These are phyloP conservation scores for Ophiostoma quercus DNA, from an alignment of 2,329 filamentous ascomycete species.

Conservation along the genomic window DNA sequence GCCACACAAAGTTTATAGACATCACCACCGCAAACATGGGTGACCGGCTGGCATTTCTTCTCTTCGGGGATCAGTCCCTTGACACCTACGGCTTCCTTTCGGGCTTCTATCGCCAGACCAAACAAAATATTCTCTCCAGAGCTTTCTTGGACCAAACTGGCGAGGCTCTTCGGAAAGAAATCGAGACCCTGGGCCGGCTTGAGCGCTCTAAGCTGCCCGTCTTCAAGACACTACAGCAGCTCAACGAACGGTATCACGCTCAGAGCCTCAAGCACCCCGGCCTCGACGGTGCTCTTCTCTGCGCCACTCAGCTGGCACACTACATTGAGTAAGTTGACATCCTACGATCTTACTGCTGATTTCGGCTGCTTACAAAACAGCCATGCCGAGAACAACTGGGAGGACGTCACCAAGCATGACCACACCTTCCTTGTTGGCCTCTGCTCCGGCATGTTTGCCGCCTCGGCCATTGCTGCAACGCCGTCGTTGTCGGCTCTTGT, in stretches of 20 bases:
- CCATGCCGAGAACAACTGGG: conserved; percentile 50
- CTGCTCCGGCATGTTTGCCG: conserved; percentile 66
- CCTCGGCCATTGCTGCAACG: conserved; percentile 59
- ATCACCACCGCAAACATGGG: conserved; percentile 1
- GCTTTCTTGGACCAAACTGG: conserved; percentile 57
- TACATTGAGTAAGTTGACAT: conserved; percentile 57
- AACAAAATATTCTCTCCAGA: conserved; percentile 49
- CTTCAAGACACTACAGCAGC: conserved; percentile 58
- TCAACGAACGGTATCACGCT: conserved; percentile 59
- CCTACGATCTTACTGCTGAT: not conserved
- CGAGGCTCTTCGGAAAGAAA: conserved; percentile 55
- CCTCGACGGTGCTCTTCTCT: conserved; percentile 60
- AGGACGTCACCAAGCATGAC: conserved; percentile 46
- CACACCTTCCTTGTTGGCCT: conserved; percentile 57
- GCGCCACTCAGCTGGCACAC: conserved; percentile 60
- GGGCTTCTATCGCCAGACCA: conserved; percentile 44
- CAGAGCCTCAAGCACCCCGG: conserved; percentile 54
- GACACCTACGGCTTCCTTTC: conserved; percentile 61
- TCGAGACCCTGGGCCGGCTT: conserved; percentile 50
- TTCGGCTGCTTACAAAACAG: conserved; percentile 37
- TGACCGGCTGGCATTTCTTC: conserved; percentile 49
- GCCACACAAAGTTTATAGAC: conserved; percentile 13
- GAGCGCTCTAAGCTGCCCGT: conserved; percentile 56
- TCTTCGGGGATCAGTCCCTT: conserved; percentile 67
- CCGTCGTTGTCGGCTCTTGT: conserved; percentile 58